Base-by-base conservation (phyloP, 805 yeast genomes). In the Kazachstania africana region DNA sequence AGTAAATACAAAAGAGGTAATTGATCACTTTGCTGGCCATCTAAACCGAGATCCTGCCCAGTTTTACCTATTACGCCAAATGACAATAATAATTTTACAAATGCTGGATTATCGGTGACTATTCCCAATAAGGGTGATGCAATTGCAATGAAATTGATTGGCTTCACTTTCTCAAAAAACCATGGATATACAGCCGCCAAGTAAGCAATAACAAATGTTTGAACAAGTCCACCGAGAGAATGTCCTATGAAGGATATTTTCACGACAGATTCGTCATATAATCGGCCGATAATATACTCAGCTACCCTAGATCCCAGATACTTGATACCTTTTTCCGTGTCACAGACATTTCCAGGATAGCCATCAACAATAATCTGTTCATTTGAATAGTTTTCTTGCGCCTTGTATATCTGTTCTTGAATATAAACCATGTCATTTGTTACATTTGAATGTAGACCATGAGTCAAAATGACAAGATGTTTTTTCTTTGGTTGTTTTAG, bases 51-150 rank as follows among this genome's bases (percentile, higher is more conserved):
- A 49, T 81, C 94, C 44, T 73, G 79, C 1, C 94, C 94, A 0
- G 91, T 76, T 46, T 71, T 72, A 0, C 93, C 94, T 8, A 78
- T 79, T 15, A 78, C 62, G 0, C 94, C 93, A 23, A 77, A 72
- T 48, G 70, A 68, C 12, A 81, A 55, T 0, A 81, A 78, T 24
- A 78, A 53, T 40, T 78, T 77, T 10, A 81, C 74, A 48, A 75
- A 79, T 0, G 72, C 66, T 0, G 93, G 91, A 45, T 77, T 78
- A 40, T 79, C 88, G 37, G 78, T 74, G 8, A 75, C 73, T 2
- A 79, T 72, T 0, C 93, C 94, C 6, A 81, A 52, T 32, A 79
- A 54, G 0, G 94, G 94, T 0, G 85, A 69, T 1, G 93, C 87
- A 37, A 81, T 40, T 0, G 85, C 65, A 22, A 81, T 67, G 50